These are phyloP conservation scores for Candida pini DNA, from an alignment of 805 yeast genomes.

Conservation along the genomic window DNA sequence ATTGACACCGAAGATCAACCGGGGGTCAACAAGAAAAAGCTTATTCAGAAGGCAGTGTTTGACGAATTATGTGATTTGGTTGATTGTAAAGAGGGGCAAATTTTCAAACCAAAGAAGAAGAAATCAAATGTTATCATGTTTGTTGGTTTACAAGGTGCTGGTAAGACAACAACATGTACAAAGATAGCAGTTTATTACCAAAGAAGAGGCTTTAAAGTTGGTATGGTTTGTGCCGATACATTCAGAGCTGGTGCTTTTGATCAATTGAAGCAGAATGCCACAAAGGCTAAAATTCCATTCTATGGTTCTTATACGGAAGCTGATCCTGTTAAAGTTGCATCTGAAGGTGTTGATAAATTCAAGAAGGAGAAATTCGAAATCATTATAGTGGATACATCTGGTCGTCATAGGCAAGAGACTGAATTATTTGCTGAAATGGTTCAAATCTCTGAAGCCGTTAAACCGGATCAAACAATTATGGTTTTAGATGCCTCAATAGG, in stretches of 20 bases:
- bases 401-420: constrained; percentile 94
- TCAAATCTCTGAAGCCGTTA: constrained; percentile 80
- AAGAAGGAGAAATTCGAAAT: constrained; percentile 87
- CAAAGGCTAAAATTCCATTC: constrained; percentile 89
- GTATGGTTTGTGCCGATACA: constrained; percentile 97
- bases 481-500: constrained; percentile 97
- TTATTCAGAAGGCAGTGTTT: constrained; percentile 86
- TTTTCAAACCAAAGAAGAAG: constrained; percentile 81
- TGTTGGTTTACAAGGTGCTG: constrained; percentile 98
- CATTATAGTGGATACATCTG: constrained; percentile 95
- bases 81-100: constrained; percentile 46
- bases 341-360: constrained; percentile 87
- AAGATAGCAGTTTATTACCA: constrained; percentile 93
- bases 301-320: constrained; percentile 94
- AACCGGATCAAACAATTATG: constrained; percentile 96
- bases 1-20: constrained; percentile 51
- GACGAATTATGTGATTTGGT: constrained; percentile 87
- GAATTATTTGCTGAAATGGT: constrained; percentile 92
- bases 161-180: constrained; percentile 97
- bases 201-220: constrained; percentile 89
- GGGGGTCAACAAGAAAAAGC: constrained; percentile 63
- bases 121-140: constrained; percentile 83
- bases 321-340: constrained; percentile 89
- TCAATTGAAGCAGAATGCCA: constrained; percentile 95
- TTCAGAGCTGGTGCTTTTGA: constrained; percentile 99